Percentiles rank a stretch among this genome's conserved stretches.
Evolutionary conservation across 768 basidiomycete species (phyloP).

Genomic region (Tylopilus sp.): DNA sequence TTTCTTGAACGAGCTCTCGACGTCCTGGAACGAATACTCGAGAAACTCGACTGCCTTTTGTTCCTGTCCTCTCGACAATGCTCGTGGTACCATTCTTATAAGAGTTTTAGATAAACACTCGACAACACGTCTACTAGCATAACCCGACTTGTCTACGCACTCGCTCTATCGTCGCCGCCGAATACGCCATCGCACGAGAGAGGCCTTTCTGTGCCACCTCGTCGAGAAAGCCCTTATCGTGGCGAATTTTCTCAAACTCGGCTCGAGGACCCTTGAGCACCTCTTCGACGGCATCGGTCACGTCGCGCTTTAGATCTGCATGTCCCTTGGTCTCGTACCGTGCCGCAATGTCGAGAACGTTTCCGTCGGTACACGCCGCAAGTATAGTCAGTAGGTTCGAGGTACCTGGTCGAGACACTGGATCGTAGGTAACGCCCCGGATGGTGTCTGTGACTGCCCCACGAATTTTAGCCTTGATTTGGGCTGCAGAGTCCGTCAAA

Average conservation of each 20-base stretch:
- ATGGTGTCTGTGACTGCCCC: conserved; percentile 84
- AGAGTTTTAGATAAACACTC: conserved; percentile 10
- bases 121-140: conserved; percentile 23
- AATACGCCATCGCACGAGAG: conserved; percentile 56
- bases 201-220: conserved; percentile 65
- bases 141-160: conserved; percentile 71
- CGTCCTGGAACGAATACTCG: conserved; percentile 60
- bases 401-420: conserved; percentile 72
- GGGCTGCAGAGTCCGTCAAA: conserved; percentile 65
- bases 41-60: conserved; percentile 60
- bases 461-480: conserved; percentile 70
- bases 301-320: conserved; percentile 67
- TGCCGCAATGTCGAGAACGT: conserved; percentile 42
- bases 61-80: conserved; percentile 58
- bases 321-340: conserved; percentile 57
- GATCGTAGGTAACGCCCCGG: conserved; percentile 75
- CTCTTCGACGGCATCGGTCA: conserved; percentile 69
- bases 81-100: conserved; percentile 1
- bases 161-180: conserved; percentile 58
- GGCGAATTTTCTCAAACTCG: conserved; percentile 63
- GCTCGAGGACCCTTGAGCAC: conserved; percentile 61
- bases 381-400: conserved; percentile 65
- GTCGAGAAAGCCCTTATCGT: conserved; percentile 57
- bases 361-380: conserved; percentile 60
- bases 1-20: conserved; percentile 72